These are phyloP conservation scores for Fusarium mangiferae DNA, from an alignment of 2,329 filamentous ascomycete species.

Conservation along the genomic window DNA sequence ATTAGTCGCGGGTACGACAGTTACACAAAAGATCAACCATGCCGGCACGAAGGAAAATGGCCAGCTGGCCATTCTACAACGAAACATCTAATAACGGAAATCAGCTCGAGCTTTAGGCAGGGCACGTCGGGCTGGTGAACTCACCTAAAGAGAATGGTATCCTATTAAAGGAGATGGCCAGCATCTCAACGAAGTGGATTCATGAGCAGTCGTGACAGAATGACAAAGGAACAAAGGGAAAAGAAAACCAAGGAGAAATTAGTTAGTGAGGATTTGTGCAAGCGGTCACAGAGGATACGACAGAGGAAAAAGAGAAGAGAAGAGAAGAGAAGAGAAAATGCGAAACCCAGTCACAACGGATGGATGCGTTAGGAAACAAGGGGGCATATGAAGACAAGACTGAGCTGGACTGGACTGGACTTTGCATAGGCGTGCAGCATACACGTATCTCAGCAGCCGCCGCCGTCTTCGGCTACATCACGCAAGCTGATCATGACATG, in stretches of 20 bases:
- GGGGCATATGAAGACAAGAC: slow-evolving; percentile 28
- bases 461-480: slow-evolving; percentile 12
- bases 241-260: slow-evolving; percentile 9
- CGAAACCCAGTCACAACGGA: slow-evolving; percentile 28
- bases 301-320: slow-evolving; percentile 15
- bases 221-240: slow-evolving; percentile 28
- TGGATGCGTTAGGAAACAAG: slow-evolving; percentile 20
- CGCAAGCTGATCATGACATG: background rate
- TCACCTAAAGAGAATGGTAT: slow-evolving; percentile 43
- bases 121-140: background rate
- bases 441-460: slow-evolving; percentile 23
- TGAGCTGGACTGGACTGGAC: background rate
- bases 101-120: slow-evolving; percentile 4
- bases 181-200: slow-evolving; percentile 50
- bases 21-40: slow-evolving; percentile 47
- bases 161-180: slow-evolving; percentile 48
- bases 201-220: slow-evolving; percentile 34
- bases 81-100: slow-evolving; percentile 51
- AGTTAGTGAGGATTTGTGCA: slow-evolving; percentile 11
- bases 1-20: slow-evolving; percentile 43
- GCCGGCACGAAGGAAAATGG: slow-evolving; percentile 45
- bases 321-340: slow-evolving; percentile 6
- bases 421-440: background rate
- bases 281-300: slow-evolving; percentile 17
- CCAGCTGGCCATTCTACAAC: slow-evolving; percentile 56